These are phyloP conservation scores for Acanthamoeba triangularis DNA, from an alignment of 208 protist species.

Conservation along the genomic window DNA sequence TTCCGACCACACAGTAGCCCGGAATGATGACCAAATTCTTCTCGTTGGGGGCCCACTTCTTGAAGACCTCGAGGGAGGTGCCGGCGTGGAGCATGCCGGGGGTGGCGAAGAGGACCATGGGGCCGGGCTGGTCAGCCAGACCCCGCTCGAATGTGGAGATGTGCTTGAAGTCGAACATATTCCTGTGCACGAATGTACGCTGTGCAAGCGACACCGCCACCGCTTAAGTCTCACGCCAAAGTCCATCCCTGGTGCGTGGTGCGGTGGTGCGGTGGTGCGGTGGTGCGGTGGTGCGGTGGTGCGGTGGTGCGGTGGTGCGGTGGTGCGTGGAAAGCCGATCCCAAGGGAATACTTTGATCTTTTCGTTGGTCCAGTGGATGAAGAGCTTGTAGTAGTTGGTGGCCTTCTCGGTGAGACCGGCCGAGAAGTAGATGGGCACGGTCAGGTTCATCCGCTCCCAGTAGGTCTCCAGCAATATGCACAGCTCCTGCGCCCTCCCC, in stretches of 20 bases:
- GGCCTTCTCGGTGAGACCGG: constrained; percentile 91
- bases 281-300: too few species aligned
- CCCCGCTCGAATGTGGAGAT: constrained; percentile 91
- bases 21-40: constrained; percentile 95
- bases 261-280: too few species aligned
- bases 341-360: constrained; percentile 93
- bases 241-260: too few species aligned
- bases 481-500: constrained; percentile 95
- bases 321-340: too few species aligned
- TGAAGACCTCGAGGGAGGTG: constrained; percentile 86
- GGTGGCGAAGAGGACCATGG: constrained; percentile 95
- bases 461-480: constrained; percentile 94
- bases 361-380: constrained; percentile 96
- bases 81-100: constrained; percentile 96
- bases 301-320: too few species aligned
- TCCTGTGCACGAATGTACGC: constrained; percentile 77
- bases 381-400: constrained; percentile 96
- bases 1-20: constrained; percentile 95
- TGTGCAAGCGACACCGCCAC: background rate
- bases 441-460: constrained; percentile 94
- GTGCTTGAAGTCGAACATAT: constrained; percentile 95
- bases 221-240: too few species aligned
- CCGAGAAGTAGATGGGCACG: constrained; percentile 95
- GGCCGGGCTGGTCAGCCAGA: constrained; percentile 84
- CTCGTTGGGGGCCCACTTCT: constrained; percentile 90